Percentiles rank a stretch among this genome's conserved stretches.
phyloP scores from a whole-genome alignment of 2,329 filamentous ascomycete genomes.

The Penicillium fuscoglaucum region DNA sequence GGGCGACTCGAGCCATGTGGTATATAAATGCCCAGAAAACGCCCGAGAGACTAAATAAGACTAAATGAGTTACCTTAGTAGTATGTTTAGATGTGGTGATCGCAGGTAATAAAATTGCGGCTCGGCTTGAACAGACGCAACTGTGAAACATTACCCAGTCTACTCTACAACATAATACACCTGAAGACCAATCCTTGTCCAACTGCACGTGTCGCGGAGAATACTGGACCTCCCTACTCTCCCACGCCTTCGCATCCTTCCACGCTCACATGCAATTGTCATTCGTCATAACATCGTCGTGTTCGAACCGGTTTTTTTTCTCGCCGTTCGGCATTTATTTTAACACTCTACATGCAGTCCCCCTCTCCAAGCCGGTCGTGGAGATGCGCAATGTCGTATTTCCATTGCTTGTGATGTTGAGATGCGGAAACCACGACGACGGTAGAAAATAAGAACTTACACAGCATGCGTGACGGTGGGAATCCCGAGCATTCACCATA shows the following conservation, averaged over 20 bases:
- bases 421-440: conserved; percentile 47
- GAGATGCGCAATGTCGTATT: conserved; percentile 45
- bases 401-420: conserved; percentile 36
- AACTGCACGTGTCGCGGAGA: conserved; percentile 46
- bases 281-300: conserved; percentile 47
- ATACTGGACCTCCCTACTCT: conserved; percentile 53
- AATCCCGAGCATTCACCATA: conserved; percentile 52
- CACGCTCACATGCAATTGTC: conserved; percentile 52
- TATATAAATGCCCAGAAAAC: neutral
- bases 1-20: neutral
- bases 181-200: neutral
- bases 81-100: neutral
- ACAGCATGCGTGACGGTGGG: conserved; percentile 43
- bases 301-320: conserved; percentile 57
- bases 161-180: neutral
- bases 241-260: conserved; percentile 46
- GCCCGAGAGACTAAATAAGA: neutral
- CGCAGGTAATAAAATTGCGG: neutral
- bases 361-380: conserved; percentile 46
- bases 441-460: conserved; percentile 43
- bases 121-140: neutral
- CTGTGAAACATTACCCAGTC: neutral
- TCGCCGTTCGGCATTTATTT: conserved; percentile 54
- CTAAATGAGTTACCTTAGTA: neutral
- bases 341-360: conserved; percentile 55